A percentile compares a stretch with the other conserved stretches of the same genome.
Conservation (phyloP, 139 green algal species). For the Eudorina sp. region DNA sequence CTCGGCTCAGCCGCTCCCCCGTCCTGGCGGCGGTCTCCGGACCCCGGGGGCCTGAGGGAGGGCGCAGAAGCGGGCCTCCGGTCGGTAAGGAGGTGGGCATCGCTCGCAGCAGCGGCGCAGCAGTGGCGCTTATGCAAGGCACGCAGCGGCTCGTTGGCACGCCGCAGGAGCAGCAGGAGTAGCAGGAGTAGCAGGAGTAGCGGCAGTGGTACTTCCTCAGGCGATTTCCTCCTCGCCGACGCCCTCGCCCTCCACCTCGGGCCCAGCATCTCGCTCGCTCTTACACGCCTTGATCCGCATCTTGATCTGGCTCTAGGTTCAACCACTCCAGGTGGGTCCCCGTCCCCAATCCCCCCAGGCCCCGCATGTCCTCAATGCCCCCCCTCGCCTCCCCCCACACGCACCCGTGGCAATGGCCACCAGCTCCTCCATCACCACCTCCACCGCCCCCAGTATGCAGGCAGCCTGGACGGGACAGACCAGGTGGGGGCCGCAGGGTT, state of each 20-base stretch:
- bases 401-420: conserved; percentile 51
- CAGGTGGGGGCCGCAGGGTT: not conserved
- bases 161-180: not conserved
- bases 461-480: not conserved
- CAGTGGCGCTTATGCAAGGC: too few relatives aligned
- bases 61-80: too few relatives aligned
- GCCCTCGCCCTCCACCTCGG: too few relatives aligned
- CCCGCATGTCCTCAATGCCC: too few relatives aligned
- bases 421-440: conserved; percentile 71
- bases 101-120: too few relatives aligned
- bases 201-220: not conserved
- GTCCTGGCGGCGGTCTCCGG: conserved; percentile 9
- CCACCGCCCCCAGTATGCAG: conserved; percentile 61
- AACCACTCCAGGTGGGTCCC: too few relatives aligned
- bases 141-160: too few relatives aligned
- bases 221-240: not conserved
- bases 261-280: too few relatives aligned
- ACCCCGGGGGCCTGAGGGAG: not conserved
- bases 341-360: too few relatives aligned
- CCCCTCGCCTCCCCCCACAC: not conserved
- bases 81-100: too few relatives aligned
- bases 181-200: not conserved
- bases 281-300: too few relatives aligned
- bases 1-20: conserved; percentile 34
- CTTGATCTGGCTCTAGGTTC: too few relatives aligned